Percentiles rank a stretch among this genome's conserved stretches.
Evolutionary conservation across 768 basidiomycete species (phyloP).

Genomic region (Panaeolus papilionaceus): DNA sequence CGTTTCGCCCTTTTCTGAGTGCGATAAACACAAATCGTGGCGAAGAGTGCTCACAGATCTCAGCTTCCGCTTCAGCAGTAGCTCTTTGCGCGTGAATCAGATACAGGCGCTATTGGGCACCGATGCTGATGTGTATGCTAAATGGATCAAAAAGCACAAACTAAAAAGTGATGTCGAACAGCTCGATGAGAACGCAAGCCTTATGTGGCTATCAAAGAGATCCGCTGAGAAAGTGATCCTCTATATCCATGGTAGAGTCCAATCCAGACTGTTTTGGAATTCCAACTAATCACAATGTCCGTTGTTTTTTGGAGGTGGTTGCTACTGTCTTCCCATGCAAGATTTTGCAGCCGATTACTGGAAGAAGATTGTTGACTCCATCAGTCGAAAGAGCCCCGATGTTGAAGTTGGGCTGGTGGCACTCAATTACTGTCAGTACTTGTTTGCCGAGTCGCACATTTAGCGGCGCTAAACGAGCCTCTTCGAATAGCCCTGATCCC

Average conservation of each 20-base stretch:
- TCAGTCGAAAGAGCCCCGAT: conserved; percentile 18
- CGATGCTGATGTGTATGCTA: conserved; percentile 28
- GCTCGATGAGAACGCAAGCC: conserved; percentile 32
- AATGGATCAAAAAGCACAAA: conserved; percentile 30
- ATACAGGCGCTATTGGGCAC: conserved; percentile 32
- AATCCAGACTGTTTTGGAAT: conserved; percentile 15
- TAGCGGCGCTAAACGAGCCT: not conserved
- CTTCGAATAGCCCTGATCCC: conserved; percentile 33
- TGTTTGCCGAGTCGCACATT: not conserved
- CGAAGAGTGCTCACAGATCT: conserved; percentile 18
- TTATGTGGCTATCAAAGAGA: conserved; percentile 42
- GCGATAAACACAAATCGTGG: conserved; percentile 31
- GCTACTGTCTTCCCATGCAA: conserved; percentile 31
- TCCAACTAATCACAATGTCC: not conserved
- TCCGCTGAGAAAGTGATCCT: conserved; percentile 38
- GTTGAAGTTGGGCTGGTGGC: conserved; percentile 29
- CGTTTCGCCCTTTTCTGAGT: conserved; percentile 25
- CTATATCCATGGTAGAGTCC: conserved; percentile 36
- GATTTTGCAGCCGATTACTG: conserved; percentile 31
- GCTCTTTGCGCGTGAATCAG: conserved; percentile 25
- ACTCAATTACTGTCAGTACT: conserved; percentile 31
- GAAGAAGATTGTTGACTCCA: conserved; percentile 27
- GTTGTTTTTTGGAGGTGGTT: conserved; percentile 31
- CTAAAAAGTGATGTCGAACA: conserved; percentile 33
- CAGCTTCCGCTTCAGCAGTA: conserved; percentile 20